Conservation (phyloP, 1,284 basidiomycete species). For the Malassezia psittaci region DNA sequence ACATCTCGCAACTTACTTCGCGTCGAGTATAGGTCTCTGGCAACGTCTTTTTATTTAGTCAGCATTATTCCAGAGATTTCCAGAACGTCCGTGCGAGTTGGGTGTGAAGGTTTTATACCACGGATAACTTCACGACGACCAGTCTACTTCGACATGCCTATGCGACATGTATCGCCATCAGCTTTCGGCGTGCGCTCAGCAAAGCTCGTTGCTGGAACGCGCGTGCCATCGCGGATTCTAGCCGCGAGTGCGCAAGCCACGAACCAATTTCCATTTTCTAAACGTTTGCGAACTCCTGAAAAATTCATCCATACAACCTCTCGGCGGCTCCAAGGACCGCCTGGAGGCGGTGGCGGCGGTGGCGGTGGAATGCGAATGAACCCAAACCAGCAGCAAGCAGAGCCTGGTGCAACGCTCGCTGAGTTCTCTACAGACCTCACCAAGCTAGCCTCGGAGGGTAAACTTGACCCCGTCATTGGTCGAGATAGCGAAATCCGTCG, state of each 20-base stretch:
- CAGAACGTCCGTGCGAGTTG: too few species aligned
- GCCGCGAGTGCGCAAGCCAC: too few species aligned
- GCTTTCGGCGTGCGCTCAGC: not conserved
- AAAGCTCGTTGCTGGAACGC: not conserved
- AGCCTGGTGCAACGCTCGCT: constrained; percentile 24
- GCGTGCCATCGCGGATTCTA: not conserved
- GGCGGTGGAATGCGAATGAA: constrained; percentile 20
- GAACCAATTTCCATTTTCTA: too few species aligned
- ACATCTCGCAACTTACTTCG: constrained; percentile 11
- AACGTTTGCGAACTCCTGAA: too few species aligned
- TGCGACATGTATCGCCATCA: not conserved
- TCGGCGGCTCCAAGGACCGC: constrained; percentile 7
- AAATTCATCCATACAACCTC: constrained; percentile 10
- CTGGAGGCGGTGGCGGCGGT: constrained; percentile 17
- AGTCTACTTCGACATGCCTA: not conserved
- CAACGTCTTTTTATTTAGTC: too few species aligned
- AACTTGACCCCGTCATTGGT: constrained; percentile 51
- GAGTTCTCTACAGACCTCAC: constrained; percentile 27
- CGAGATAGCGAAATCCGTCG: constrained; percentile 64
- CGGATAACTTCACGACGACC: too few species aligned
- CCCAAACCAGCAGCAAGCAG: constrained; percentile 14
- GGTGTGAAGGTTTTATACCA: too few species aligned
- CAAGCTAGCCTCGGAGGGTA: constrained; percentile 25
- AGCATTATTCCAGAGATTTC: too few species aligned
- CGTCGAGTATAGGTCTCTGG: not conserved